Conservation (phyloP, 1,284 basidiomycete genomes). For the Sporisorium exsertum region DNA sequence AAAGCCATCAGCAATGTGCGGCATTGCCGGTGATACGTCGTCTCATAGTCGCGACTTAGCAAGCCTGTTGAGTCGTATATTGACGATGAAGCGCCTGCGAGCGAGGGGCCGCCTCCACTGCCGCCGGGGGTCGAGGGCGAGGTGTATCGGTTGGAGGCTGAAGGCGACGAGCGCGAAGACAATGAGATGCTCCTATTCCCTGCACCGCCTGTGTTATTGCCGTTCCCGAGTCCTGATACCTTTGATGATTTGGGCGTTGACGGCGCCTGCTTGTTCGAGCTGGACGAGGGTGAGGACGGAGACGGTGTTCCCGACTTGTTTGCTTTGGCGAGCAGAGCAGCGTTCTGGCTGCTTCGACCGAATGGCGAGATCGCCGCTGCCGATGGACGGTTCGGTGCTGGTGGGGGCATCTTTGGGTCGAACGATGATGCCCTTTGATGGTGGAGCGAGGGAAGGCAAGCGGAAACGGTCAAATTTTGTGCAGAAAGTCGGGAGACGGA, state of each 20-base stretch:
- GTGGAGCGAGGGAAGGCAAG: not conserved
- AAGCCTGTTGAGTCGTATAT: constrained; percentile 45
- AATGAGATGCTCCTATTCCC: constrained; percentile 41
- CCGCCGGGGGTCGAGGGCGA: constrained; percentile 25
- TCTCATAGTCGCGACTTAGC: constrained; percentile 55
- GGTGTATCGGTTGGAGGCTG: constrained; percentile 15
- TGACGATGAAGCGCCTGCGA: constrained; percentile 13
- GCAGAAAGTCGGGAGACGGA: not conserved
- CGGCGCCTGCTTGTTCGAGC: constrained; percentile 17
- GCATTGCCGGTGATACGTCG: constrained; percentile 58
- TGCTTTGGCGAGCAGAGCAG: constrained; percentile 41
- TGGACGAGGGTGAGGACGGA: constrained; percentile 17
- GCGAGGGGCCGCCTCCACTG: not conserved
- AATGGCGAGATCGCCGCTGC: constrained; percentile 51
- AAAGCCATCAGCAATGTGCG: constrained; percentile 51
- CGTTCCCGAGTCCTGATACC: constrained; percentile 15
- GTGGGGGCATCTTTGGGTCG: constrained; percentile 18
- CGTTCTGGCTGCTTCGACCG: constrained; percentile 52
- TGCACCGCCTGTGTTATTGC: not conserved
- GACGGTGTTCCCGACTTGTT: constrained; percentile 33
- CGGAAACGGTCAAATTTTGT: constrained; percentile 27
- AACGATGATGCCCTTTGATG: not conserved
- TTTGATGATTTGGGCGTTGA: constrained; percentile 36
- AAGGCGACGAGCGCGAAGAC: constrained; percentile 36
- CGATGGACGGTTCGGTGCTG: constrained; percentile 22